Evolutionary conservation across 306 rosid species (phyloP), one percentile per base, ranked within the genome.

Genomic region (Ceratonia siliqua): DNA sequence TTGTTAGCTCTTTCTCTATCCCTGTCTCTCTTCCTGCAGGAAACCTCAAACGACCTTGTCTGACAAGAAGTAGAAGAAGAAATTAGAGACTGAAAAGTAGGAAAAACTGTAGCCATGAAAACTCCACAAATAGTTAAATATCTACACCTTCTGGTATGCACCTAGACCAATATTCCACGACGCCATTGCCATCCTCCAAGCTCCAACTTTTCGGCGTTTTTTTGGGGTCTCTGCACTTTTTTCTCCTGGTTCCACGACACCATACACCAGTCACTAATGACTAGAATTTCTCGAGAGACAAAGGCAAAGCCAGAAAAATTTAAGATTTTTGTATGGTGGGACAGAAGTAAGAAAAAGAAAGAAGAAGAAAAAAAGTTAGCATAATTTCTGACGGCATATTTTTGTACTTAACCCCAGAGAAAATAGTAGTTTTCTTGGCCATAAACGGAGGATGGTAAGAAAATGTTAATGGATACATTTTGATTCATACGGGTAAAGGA

Each of bases 21-120:
- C 72, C 92, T 85, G 76, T 85, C 98, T 83, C 87, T 91, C 88
- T 86, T 94, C 82, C 92, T 88, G 86, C 98, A 89, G 12, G 36
- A 58, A 41, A 94, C 78, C 86, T 84, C 89, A 68, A 84, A 72
- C 33, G 72, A 21, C 82, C 61, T 53, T 45, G 73, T 78, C 92
- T 89, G 84, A 42, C 13, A 52, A 20, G 28, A 7, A 61, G 36
- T 39, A 28, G 28, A 14, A 15, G 8, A 66, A 36, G 24, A 56
- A 11, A 52, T 52, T 52, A 42, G 14, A 68, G 35, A 38, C 24
- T 17, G 27, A 61, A 8, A 27, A 36, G 24, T 1, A n/a, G 20
- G 42, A 5, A 27, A 70, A 57, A 2, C 27, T 2, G 5, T 20
- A 70, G 36, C 52, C 10, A 45, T 25, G 68, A 54, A 43, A 68